A percentile compares a stretch with the other conserved stretches of the same genome.
phyloP scores from a whole-genome alignment of 2,329 filamentous ascomycete species.

The Colletotrichum magnum region DNA sequence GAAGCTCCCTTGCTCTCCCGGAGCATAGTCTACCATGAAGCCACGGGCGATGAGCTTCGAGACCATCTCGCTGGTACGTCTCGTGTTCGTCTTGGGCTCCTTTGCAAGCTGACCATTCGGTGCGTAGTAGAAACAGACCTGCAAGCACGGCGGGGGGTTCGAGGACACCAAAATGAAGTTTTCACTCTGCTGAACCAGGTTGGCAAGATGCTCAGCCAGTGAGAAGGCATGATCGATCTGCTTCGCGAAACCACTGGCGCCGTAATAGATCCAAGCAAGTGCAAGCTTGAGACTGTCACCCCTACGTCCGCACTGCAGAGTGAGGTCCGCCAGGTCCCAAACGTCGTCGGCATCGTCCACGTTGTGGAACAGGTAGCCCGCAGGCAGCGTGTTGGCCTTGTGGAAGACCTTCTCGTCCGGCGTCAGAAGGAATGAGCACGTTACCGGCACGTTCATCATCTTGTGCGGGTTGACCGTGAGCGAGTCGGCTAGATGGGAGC shows the following conservation, averaged over 20 bases:
- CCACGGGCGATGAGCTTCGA: slow-evolving; percentile 63
- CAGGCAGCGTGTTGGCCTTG: slow-evolving; percentile 85
- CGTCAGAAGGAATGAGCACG: slow-evolving; percentile 89
- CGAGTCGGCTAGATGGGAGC: slow-evolving; percentile 82
- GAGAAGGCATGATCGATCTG: slow-evolving; percentile 82
- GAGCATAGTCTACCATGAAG: slow-evolving; percentile 75
- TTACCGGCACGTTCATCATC: slow-evolving; percentile 93
- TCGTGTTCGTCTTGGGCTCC: slow-evolving; percentile 61
- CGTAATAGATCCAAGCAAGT: slow-evolving; percentile 91
- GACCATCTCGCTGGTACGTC: slow-evolving; percentile 64
- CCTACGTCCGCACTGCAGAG: slow-evolving; percentile 90
- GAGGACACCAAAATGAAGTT: slow-evolving; percentile 81
- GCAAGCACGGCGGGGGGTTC: slow-evolving; percentile 87
- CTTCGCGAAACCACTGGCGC: slow-evolving; percentile 77
- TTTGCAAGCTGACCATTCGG: slow-evolving; percentile 65
- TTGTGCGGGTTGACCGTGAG: slow-evolving; percentile 96
- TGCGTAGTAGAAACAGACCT: slow-evolving; percentile 94
- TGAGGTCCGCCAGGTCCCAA: slow-evolving; percentile 93
- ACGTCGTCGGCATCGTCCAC: slow-evolving; percentile 69
- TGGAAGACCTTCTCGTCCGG: slow-evolving; percentile 84
- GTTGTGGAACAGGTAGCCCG: slow-evolving; percentile 87
- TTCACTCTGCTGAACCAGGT: slow-evolving; percentile 65
- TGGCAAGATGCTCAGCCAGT: slow-evolving; percentile 78
- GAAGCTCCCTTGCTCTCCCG: slow-evolving; percentile 68
- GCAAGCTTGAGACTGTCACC: slow-evolving; percentile 91